Evolutionary conservation across 2,329 filamentous ascomycete genomes (phyloP).

Genomic region (Cladophialophora bantiana): DNA sequence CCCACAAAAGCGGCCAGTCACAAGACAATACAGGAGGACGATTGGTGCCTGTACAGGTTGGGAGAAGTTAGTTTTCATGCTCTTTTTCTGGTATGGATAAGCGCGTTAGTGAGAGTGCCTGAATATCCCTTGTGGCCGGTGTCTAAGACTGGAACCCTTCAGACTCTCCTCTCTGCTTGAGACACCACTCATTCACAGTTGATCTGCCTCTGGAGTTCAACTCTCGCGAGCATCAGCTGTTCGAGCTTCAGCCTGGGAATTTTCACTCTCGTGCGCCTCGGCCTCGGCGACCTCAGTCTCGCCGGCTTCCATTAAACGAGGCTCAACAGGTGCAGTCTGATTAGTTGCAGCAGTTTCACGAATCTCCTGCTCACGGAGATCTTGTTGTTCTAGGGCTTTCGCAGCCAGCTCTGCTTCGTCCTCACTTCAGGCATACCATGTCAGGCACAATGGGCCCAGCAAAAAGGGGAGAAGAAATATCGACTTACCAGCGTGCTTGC

Average conservation of each 20-base stretch:
- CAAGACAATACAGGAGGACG: slow-evolving; percentile 50
- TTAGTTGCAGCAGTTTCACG: slow-evolving; percentile 1
- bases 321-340: neutral
- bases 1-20: slow-evolving; percentile 46
- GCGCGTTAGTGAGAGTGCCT: neutral
- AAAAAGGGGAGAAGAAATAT: slow-evolving; percentile 28
- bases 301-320: neutral
- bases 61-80: slow-evolving; percentile 36
- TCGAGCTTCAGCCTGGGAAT: neutral
- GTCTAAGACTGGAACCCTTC: neutral
- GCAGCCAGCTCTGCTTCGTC: slow-evolving; percentile 28
- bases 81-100: slow-evolving; percentile 14
- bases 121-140: neutral
- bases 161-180: neutral
- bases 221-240: neutral
- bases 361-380: neutral
- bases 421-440: slow-evolving; percentile 35
- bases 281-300: slow-evolving; percentile 1
- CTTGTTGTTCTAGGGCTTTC: slow-evolving; percentile 21
- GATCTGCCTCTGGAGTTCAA: neutral
- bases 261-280: slow-evolving; percentile 3
- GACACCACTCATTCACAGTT: neutral
- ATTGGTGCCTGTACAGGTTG: slow-evolving; percentile 39
- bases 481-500: slow-evolving; percentile 69
- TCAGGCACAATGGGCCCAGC: slow-evolving; percentile 34